These are phyloP conservation scores for Mollisiaceae sp. DNA, from an alignment of 2,329 filamentous ascomycete species.

Conservation along the genomic window DNA sequence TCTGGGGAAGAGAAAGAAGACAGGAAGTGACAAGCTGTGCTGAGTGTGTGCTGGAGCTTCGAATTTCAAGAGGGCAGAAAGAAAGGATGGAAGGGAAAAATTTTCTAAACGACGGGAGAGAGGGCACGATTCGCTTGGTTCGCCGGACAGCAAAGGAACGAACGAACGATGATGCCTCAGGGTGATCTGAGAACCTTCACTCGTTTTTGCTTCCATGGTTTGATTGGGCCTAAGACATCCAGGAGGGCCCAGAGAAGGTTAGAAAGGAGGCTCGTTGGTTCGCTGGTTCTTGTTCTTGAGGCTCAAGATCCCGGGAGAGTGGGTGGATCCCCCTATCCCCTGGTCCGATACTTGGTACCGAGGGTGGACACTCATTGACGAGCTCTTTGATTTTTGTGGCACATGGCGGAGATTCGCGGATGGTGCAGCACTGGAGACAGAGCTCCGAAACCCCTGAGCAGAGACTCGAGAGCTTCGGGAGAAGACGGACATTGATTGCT, in stretches of 20 bases:
- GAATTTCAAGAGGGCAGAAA: slow-evolving; percentile 28
- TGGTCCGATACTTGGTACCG: background rate
- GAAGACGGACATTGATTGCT: slow-evolving; percentile 26
- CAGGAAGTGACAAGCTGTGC: slow-evolving; percentile 18
- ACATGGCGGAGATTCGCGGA: background rate
- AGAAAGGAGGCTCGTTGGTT: background rate
- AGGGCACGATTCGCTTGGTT: slow-evolving; percentile 20
- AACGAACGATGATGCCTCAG: slow-evolving; percentile 15
- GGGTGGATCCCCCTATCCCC: background rate
- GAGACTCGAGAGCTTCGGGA: slow-evolving; percentile 18
- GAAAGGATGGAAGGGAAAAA: slow-evolving; percentile 30
- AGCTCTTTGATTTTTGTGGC: slow-evolving; percentile 6
- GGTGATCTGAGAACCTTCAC: slow-evolving; percentile 30
- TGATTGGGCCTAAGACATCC: slow-evolving; percentile 19
- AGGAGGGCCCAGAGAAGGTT: background rate
- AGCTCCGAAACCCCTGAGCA: slow-evolving; percentile 3
- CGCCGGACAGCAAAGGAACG: slow-evolving; percentile 18
- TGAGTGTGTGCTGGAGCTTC: slow-evolving; percentile 22
- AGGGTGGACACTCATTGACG: background rate
- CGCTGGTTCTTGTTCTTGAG: background rate
- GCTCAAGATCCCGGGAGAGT: slow-evolving; percentile 10
- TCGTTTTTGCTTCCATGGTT: slow-evolving; percentile 6
- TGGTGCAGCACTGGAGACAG: background rate
- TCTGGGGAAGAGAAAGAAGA: slow-evolving; percentile 32
- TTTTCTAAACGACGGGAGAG: slow-evolving; percentile 27